Conservation (phyloP, 768 basidiomycete species). For the Boletus pseudopeckii region DNA sequence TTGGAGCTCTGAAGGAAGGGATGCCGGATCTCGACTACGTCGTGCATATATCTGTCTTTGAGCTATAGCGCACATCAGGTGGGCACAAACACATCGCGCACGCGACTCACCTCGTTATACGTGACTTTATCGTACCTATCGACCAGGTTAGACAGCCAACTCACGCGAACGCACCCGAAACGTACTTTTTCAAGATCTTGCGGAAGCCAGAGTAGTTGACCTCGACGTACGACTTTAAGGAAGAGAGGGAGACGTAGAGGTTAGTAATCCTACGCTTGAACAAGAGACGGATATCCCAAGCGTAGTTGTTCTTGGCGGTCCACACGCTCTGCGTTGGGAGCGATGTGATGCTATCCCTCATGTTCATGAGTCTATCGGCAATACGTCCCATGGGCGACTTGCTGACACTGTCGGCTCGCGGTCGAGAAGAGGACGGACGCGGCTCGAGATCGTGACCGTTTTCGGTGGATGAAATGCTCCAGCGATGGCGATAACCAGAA, state of each 20-base stretch:
- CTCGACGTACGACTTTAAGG: slow-evolving; percentile 83
- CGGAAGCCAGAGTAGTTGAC: slow-evolving; percentile 91
- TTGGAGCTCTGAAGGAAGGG: slow-evolving; percentile 71
- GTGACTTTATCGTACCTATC: slow-evolving; percentile 96
- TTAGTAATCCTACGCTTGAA: slow-evolving; percentile 88
- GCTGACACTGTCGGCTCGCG: slow-evolving; percentile 22
- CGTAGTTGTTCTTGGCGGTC: slow-evolving; percentile 76
- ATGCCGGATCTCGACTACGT: slow-evolving; percentile 57
- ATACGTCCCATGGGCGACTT: slow-evolving; percentile 38
- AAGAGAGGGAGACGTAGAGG: slow-evolving; percentile 72
- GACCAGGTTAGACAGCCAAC: neutral
- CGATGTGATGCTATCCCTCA: slow-evolving; percentile 51
- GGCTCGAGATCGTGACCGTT: slow-evolving; percentile 34
- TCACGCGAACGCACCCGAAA: neutral
- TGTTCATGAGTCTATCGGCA: slow-evolving; percentile 47
- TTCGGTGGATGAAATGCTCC: slow-evolving; percentile 52
- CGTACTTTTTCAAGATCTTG: slow-evolving; percentile 93
- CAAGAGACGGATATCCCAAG: slow-evolving; percentile 75
- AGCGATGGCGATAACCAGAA: slow-evolving; percentile 19
- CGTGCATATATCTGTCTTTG: slow-evolving; percentile 73
- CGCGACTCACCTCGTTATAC: slow-evolving; percentile 49
- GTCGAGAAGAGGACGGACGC: slow-evolving; percentile 18
- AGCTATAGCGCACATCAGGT: slow-evolving; percentile 40
- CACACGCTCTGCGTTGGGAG: slow-evolving; percentile 57
- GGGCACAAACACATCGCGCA: neutral